These are phyloP conservation scores for Dalechampia spathulata DNA, from an alignment of 441 rosid species.

Conservation along the genomic window DNA sequence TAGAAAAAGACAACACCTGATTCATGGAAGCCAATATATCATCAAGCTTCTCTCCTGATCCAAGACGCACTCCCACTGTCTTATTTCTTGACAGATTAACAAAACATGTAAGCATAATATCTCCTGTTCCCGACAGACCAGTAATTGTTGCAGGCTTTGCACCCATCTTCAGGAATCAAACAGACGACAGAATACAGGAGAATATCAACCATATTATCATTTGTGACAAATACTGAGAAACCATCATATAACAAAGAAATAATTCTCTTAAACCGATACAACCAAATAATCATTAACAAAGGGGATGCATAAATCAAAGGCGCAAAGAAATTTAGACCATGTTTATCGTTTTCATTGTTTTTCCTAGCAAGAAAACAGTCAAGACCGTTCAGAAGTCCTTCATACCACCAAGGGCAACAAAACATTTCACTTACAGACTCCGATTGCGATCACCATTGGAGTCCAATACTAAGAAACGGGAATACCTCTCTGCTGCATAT, in stretches of 20 bases:
- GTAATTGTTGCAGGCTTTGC: constrained; percentile 87
- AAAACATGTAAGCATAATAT: constrained; percentile 92
- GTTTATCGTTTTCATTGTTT: neutral
- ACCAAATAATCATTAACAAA: neutral
- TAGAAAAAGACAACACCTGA: constrained; percentile 43
- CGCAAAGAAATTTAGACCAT: neutral
- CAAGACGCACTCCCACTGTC: constrained; percentile 86
- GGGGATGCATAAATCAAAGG: neutral
- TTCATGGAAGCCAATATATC: constrained; percentile 76
- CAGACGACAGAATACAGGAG: constrained; percentile 5
- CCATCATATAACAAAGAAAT: neutral
- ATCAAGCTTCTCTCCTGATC: constrained; percentile 85
- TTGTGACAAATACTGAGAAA: neutral
- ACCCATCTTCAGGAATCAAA: constrained; percentile 61
- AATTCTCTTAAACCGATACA: neutral
- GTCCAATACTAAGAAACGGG: neutral
- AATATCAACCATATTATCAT: neutral
- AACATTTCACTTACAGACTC: neutral
- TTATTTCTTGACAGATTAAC: constrained; percentile 87
- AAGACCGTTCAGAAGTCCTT: neutral
- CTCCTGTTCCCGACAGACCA: constrained; percentile 94
- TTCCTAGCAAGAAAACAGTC: neutral
- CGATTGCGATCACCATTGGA: neutral
- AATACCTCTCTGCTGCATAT: neutral
- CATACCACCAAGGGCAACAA: neutral